A percentile compares a stretch with the other conserved stretches of the same genome.
Evolutionary conservation across 2,329 filamentous ascomycete species (phyloP).

Genomic region (Aureobasidium subglaciale): DNA sequence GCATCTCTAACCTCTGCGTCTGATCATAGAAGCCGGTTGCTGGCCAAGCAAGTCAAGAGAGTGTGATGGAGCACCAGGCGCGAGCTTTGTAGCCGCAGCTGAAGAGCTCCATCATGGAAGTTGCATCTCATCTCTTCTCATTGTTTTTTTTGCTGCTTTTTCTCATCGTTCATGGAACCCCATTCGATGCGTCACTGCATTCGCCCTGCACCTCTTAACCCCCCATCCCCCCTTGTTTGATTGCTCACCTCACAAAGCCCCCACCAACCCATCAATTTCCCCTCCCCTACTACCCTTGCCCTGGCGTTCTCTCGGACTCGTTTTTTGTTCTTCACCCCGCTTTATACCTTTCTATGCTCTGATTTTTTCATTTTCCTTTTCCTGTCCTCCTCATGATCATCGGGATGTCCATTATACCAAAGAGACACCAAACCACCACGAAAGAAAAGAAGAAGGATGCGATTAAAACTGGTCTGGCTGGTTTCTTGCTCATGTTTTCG

Average conservation of each 20-base stretch:
- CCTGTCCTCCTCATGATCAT: slow-evolving; percentile 8
- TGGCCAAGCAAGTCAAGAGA: too few species aligned
- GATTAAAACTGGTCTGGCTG: slow-evolving; percentile 5
- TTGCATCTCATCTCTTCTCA: neutral
- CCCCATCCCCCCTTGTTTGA: slow-evolving; percentile 1
- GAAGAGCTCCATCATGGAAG: too few species aligned
- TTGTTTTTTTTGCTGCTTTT: neutral
- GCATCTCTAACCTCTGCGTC: too few species aligned
- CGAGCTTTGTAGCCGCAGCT: too few species aligned
- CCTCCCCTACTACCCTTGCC: neutral
- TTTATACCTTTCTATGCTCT: slow-evolving; percentile 10
- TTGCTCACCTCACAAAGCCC: neutral
- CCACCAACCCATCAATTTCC: neutral
- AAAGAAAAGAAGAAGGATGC: neutral
- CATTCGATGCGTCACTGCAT: slow-evolving; percentile 13
- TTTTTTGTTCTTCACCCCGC: neutral
- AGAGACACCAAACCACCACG: neutral
- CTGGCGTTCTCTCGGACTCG: slow-evolving; percentile 2
- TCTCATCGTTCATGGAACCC: neutral
- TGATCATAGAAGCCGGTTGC: too few species aligned
- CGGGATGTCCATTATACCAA: slow-evolving; percentile 9
- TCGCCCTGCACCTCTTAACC: neutral
- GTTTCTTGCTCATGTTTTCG: neutral
- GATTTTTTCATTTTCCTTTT: slow-evolving; percentile 5
- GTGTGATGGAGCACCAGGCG: too few species aligned